Evolutionary conservation across 2,329 filamentous ascomycete species (phyloP).

Genomic region (Cladophialophora psammophila): DNA sequence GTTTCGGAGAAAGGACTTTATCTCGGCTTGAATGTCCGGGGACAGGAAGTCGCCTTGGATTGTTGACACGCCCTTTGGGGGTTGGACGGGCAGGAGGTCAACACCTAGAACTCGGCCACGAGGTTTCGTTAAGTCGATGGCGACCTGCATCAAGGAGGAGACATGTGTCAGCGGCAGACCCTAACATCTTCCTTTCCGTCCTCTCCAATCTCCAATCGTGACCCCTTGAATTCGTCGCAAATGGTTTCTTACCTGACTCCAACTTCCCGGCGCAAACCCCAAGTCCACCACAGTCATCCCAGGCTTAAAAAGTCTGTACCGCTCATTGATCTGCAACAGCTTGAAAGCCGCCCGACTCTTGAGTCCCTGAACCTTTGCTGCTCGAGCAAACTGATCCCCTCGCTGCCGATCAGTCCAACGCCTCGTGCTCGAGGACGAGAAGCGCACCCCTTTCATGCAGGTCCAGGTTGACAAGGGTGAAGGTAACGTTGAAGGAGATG

Average conservation of each 20-base stretch:
- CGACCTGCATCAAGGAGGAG: slow-evolving; percentile 66
- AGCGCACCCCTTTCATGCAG: slow-evolving; percentile 14
- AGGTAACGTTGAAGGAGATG: slow-evolving; percentile 38
- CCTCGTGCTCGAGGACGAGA: slow-evolving; percentile 29
- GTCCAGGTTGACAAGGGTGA: slow-evolving; percentile 29
- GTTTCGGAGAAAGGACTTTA: slow-evolving; percentile 76
- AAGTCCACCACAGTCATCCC: slow-evolving; percentile 91
- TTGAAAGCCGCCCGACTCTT: slow-evolving; percentile 96
- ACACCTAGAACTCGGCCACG: slow-evolving; percentile 85
- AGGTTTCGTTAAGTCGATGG: slow-evolving; percentile 77
- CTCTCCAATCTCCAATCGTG: not conserved
- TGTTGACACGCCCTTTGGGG: slow-evolving; percentile 87
- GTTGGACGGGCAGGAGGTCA: slow-evolving; percentile 90
- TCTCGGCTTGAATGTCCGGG: slow-evolving; percentile 73
- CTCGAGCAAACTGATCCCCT: slow-evolving; percentile 73
- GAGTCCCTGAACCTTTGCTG: slow-evolving; percentile 78
- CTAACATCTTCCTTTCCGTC: not conserved
- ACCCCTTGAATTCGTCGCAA: not conserved
- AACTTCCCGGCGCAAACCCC: slow-evolving; percentile 79
- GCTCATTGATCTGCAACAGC: slow-evolving; percentile 84
- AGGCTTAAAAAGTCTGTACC: slow-evolving; percentile 77
- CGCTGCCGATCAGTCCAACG: slow-evolving; percentile 81
- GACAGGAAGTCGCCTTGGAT: slow-evolving; percentile 95
- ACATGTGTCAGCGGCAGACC: slow-evolving; percentile 9
- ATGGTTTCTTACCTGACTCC: slow-evolving; percentile 65